Evolutionary conservation across 352 stramenopile genomes (phyloP).

Genomic region (Pythium brassicae): DNA sequence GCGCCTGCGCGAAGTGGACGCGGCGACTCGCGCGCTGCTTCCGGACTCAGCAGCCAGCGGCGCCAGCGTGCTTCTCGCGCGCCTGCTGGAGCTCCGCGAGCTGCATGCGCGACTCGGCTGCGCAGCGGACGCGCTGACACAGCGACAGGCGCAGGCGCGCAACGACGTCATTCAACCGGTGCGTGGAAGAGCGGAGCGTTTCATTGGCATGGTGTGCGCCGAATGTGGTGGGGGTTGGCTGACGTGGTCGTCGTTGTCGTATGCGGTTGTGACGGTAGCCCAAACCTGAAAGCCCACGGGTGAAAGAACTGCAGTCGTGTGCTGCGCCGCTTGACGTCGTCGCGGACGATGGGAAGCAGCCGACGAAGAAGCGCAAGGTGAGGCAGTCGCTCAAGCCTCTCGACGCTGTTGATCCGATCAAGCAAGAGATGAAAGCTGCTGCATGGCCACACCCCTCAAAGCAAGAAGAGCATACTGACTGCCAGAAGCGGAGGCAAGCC

Average conservation of each 20-base stretch:
- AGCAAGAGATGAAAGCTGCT: background rate
- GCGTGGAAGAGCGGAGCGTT: background rate
- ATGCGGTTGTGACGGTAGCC: too few species aligned
- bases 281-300: too few species aligned
- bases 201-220: too few species aligned
- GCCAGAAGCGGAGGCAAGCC: background rate
- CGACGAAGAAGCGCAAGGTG: constrained; percentile 5
- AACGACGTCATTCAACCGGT: background rate
- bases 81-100: background rate
- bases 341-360: too few species aligned
- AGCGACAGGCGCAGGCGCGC: background rate
- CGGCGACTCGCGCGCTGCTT: constrained; percentile 18
- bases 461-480: background rate
- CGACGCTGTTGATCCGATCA: too few species aligned
- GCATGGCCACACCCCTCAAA: background rate
- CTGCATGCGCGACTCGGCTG: background rate
- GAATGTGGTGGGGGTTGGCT: too few species aligned
- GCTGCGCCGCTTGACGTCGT: too few species aligned
- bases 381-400: background rate
- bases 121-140: background rate
- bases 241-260: too few species aligned
- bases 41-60: background rate
- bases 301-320: too few species aligned
- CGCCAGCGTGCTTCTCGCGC: background rate
- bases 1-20: constrained; percentile 21